Percentiles rank a stretch among this genome's conserved stretches.
Evolutionary conservation across 371 early-diverging fungal genomes (phyloP).

Genomic region (Dinochytrium kinnereticum): DNA sequence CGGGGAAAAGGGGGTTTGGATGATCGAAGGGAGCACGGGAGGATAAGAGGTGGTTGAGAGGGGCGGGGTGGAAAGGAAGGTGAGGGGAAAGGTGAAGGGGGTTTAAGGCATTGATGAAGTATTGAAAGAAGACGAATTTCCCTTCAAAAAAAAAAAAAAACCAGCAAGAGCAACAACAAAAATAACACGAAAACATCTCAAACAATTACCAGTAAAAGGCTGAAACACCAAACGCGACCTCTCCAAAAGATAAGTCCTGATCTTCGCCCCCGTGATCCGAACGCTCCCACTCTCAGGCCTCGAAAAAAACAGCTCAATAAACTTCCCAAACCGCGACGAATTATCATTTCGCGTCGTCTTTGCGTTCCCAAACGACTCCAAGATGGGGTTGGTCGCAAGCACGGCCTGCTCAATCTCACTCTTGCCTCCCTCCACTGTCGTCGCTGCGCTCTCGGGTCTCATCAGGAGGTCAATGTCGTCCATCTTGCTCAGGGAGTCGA

Average conservation of each 20-base stretch:
- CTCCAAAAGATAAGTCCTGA: conserved; percentile 98
- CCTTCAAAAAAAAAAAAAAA: too few relatives aligned
- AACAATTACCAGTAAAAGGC: conserved; percentile 61
- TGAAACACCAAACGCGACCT: conserved; percentile 95
- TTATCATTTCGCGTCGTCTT: conserved; percentile 99
- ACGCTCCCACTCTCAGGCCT: conserved; percentile 48
- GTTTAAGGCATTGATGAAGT: too few relatives aligned
- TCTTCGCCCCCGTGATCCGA: conserved; percentile 92
- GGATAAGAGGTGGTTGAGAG: too few relatives aligned
- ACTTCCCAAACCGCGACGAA: conserved; percentile 98
- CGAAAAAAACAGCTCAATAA: conserved; percentile 83
- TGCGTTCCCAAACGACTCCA: conserved; percentile 99
- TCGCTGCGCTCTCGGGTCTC: conserved; percentile 10
- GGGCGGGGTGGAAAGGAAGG: neutral
- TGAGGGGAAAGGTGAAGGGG: neutral
- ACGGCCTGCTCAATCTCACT: conserved; percentile 62
- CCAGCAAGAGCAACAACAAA: too few relatives aligned
- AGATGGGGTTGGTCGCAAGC: conserved; percentile 93
- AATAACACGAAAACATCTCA: too few relatives aligned
- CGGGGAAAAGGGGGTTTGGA: too few relatives aligned
- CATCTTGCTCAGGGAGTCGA: conserved; percentile 64
- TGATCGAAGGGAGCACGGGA: too few relatives aligned
- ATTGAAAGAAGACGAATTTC: too few relatives aligned
- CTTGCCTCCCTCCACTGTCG: conserved; percentile 15
- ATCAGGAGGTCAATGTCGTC: conserved; percentile 15